phyloP scores from a whole-genome alignment of 345 rosid species.

The Punica granatum region DNA sequence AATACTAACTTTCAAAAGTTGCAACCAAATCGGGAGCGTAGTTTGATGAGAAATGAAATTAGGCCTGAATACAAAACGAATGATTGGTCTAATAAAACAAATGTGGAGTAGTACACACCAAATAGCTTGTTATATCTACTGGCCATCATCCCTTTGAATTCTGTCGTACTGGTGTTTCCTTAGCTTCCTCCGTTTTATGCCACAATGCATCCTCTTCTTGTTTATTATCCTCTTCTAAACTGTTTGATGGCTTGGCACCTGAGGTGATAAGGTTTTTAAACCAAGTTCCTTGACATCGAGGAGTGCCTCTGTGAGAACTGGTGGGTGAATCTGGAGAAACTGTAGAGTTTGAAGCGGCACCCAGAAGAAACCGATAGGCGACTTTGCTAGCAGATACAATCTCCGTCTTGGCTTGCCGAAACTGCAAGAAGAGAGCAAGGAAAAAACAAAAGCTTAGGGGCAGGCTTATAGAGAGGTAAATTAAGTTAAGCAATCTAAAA shows the following conservation, averaged over 20 bases:
- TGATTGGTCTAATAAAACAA: conserved; percentile 1
- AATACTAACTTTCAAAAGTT: no score
- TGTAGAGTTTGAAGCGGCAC: conserved; percentile 39
- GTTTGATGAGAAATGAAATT: no score
- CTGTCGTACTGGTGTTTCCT: conserved; percentile 7
- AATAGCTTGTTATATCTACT: background rate
- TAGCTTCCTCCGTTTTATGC: conserved; percentile 18
- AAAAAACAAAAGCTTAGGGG: background rate
- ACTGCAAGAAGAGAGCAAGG: conserved; percentile 41
- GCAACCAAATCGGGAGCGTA: no score
- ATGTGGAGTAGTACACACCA: background rate
- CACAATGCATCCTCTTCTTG: conserved; percentile 29
- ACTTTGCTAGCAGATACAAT: conserved; percentile 92
- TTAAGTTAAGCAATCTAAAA: no score
- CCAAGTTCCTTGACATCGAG: conserved; percentile 68
- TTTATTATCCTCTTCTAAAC: conserved; percentile 26
- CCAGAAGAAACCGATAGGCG: conserved; percentile 76
- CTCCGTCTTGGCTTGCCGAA: conserved; percentile 93
- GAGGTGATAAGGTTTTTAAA: conserved; percentile 55
- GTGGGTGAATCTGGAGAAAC: conserved; percentile 36
- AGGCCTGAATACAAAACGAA: conserved; percentile 29
- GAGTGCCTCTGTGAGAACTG: conserved; percentile 48
- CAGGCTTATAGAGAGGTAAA: no score
- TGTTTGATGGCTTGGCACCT: conserved; percentile 57
- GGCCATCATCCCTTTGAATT: conserved; percentile 12